These are phyloP conservation scores for Prasinococcaceae sp. DNA, from an alignment of 139 green algal species.

Conservation along the genomic window DNA sequence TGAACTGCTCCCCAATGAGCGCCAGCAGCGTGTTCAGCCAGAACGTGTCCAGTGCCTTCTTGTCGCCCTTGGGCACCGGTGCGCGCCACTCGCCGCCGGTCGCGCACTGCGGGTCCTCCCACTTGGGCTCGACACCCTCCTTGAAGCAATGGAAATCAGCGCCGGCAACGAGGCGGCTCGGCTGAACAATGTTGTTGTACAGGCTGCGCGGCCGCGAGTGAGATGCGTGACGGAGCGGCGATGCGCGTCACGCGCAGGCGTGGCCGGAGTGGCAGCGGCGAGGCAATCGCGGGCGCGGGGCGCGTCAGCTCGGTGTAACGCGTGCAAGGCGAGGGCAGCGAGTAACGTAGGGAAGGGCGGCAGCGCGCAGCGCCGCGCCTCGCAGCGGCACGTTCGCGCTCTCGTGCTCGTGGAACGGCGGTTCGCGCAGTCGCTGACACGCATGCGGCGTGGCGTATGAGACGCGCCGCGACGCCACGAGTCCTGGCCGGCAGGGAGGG, in stretches of 20 bases:
- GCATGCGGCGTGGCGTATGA: too few relatives aligned
- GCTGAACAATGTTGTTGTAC: slow-evolving; percentile 97
- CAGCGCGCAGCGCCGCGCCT: too few relatives aligned
- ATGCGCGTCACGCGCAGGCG: background rate
- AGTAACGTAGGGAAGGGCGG: too few relatives aligned
- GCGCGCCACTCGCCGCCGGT: slow-evolving; percentile 80
- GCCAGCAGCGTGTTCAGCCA: slow-evolving; percentile 90
- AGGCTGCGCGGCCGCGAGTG: slow-evolving; percentile 51
- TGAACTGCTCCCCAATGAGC: slow-evolving; percentile 97
- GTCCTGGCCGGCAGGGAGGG: too few relatives aligned
- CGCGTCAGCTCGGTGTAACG: too few relatives aligned
- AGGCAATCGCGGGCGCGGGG: too few relatives aligned
- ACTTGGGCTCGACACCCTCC: slow-evolving; percentile 93
- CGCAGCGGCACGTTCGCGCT: too few relatives aligned
- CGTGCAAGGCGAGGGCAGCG: too few relatives aligned
- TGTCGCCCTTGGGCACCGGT: slow-evolving; percentile 39
- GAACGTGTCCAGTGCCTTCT: slow-evolving; percentile 64
- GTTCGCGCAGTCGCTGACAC: too few relatives aligned
- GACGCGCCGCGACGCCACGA: too few relatives aligned
- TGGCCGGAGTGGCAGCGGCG: too few relatives aligned
- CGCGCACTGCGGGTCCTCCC: slow-evolving; percentile 84
- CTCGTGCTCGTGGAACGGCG: too few relatives aligned
- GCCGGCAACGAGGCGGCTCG: slow-evolving; percentile 57
- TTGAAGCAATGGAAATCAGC: slow-evolving; percentile 95
- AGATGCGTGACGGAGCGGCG: background rate